phyloP scores from a whole-genome alignment of 2,329 filamentous ascomycete species.

The Alternaria arbusti region DNA sequence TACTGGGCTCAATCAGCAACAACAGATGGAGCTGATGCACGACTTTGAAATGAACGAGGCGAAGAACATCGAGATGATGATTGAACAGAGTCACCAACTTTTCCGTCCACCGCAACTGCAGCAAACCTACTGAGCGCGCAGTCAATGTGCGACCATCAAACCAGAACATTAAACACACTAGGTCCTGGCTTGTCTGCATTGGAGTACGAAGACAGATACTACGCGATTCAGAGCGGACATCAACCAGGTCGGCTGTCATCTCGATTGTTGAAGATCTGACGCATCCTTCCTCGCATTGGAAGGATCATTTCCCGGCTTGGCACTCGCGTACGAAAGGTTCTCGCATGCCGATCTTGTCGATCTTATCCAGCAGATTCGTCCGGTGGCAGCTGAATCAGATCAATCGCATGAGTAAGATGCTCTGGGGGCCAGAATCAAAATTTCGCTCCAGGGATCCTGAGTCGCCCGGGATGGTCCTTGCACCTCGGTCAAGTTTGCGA shows the following conservation, averaged over 20 bases:
- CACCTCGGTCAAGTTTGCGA: not conserved
- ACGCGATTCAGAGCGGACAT: not conserved
- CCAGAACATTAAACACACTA: not conserved
- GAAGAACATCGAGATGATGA: constrained; percentile 50
- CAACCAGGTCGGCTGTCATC: not conserved
- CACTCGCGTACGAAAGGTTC: not conserved
- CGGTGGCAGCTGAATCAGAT: not conserved
- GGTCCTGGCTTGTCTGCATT: not conserved
- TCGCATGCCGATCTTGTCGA: constrained; percentile 12
- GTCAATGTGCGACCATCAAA: not conserved
- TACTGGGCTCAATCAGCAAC: constrained; percentile 71
- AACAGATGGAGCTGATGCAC: constrained; percentile 83
- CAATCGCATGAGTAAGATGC: not conserved
- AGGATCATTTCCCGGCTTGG: not conserved
- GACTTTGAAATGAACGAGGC: constrained; percentile 68
- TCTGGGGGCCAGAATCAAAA: not conserved
- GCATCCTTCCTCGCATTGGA: not conserved
- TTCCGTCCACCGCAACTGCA: constrained; percentile 41
- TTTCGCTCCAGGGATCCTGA: not conserved
- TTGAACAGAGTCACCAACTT: constrained; percentile 49
- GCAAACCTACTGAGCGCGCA: constrained; percentile 33
- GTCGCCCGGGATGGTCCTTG: not conserved
- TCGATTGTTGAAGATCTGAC: not conserved
- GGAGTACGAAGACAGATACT: not conserved
- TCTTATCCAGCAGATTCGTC: constrained; percentile 1